Conservation (phyloP, 352 stramenopile species). For the Phytophthora podocarpi region DNA sequence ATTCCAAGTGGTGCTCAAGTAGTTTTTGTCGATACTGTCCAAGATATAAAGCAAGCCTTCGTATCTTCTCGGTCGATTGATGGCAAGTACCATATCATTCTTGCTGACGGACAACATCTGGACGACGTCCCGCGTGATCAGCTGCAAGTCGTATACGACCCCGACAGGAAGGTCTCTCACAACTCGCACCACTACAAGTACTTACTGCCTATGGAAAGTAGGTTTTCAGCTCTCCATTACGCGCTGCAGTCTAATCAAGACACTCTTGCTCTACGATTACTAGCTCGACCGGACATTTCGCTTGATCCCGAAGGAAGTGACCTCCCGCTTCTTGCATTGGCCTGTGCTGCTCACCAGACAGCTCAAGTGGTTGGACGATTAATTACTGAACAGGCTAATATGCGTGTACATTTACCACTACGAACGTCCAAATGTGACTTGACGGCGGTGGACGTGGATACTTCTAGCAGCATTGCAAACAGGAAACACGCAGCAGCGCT, state of each 20-base stretch:
- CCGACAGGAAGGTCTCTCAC: neutral
- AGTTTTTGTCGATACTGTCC: conserved; percentile 4
- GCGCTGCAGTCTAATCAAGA: conserved; percentile 56
- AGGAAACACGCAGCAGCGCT: conserved; percentile 60
- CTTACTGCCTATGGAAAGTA: conserved; percentile 50
- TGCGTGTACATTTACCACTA: conserved; percentile 65
- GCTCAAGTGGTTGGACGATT: conserved; percentile 47
- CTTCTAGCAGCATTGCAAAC: conserved; percentile 26
- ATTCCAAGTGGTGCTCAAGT: conserved; percentile 41
- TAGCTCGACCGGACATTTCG: conserved; percentile 36
- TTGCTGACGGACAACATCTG: conserved; percentile 52
- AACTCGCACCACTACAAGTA: conserved; percentile 41
- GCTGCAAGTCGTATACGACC: conserved; percentile 29
- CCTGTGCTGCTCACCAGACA: conserved; percentile 53
- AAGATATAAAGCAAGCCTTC: conserved; percentile 38
- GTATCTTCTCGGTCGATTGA: conserved; percentile 51
- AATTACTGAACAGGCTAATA: conserved; percentile 55
- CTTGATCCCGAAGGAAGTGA: conserved; percentile 57
- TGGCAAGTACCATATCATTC: conserved; percentile 62
- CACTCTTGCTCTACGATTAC: conserved; percentile 35
- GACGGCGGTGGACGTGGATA: conserved; percentile 11
- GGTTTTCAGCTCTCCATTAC: conserved; percentile 67
- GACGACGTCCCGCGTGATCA: conserved; percentile 43
- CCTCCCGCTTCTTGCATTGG: conserved; percentile 56
- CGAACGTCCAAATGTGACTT: conserved; percentile 33